Evolutionary conservation across 2,329 filamentous ascomycete species (phyloP).

Genomic region (Phoma sp.): DNA sequence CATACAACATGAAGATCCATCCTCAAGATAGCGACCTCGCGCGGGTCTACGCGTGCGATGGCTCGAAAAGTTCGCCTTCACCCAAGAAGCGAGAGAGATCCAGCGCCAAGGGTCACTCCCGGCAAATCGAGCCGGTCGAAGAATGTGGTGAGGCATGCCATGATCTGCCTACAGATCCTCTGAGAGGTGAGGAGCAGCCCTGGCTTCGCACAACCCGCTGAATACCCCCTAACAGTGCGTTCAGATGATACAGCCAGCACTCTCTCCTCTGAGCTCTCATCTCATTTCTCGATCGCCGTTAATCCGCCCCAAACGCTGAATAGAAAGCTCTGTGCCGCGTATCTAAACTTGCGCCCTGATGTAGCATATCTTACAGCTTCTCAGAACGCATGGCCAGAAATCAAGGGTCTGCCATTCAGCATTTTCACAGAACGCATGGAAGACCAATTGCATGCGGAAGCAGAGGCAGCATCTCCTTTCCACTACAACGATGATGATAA

Average conservation of each 20-base stretch:
- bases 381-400: slow-evolving; percentile 14
- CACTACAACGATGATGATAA: slow-evolving; percentile 32
- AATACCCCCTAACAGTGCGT: background rate
- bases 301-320: background rate
- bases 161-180: background rate
- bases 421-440: slow-evolving; percentile 27
- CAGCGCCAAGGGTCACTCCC: too few relatives aligned
- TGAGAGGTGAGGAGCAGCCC: background rate
- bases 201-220: background rate
- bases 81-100: background rate
- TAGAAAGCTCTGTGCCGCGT: background rate
- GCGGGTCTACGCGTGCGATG: slow-evolving; percentile 9
- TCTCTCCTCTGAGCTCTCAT: background rate
- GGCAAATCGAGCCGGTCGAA: background rate
- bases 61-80: slow-evolving; percentile 3
- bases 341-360: background rate
- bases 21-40: slow-evolving; percentile 36
- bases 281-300: background rate
- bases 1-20: slow-evolving; percentile 37
- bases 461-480: slow-evolving; percentile 24
- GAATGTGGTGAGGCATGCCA: background rate
- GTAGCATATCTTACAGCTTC: background rate
- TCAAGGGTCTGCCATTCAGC: slow-evolving; percentile 19
- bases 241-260: background rate
- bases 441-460: slow-evolving; percentile 26